phyloP scores from a whole-genome alignment of 2,329 filamentous ascomycete genomes.

The Venturia nashicola region DNA sequence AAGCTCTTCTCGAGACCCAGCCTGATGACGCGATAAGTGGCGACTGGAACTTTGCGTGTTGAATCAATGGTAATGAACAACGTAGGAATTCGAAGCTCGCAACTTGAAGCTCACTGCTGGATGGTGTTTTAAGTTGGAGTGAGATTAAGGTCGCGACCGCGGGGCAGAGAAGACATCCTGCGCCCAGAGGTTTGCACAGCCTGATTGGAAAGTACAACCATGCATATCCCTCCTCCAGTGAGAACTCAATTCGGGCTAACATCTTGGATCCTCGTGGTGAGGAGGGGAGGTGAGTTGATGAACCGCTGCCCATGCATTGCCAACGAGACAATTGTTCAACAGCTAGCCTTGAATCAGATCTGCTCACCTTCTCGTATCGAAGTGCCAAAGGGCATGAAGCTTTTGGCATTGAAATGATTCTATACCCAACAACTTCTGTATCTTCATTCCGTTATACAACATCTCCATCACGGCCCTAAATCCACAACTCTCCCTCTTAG shows the following conservation, averaged over 20 bases:
- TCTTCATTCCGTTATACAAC: neutral
- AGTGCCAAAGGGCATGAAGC: neutral
- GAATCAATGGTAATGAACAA: neutral
- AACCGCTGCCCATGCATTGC: neutral
- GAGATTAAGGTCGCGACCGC: neutral
- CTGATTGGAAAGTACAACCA: neutral
- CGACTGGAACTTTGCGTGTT: neutral
- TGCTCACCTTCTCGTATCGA: neutral
- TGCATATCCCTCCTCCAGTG: neutral
- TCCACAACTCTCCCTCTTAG: slow-evolving; percentile 26
- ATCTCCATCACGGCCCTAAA: slow-evolving; percentile 42
- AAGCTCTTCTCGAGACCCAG: neutral
- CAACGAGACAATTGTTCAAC: too few species aligned
- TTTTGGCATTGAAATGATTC: neutral
- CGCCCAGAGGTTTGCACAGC: neutral
- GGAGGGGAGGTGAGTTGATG: neutral
- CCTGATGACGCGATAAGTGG: neutral
- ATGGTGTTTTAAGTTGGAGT: neutral
- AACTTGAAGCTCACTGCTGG: too few species aligned
- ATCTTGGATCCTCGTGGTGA: too few species aligned
- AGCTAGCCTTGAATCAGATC: neutral
- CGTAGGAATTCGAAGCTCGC: neutral
- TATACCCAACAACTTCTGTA: neutral
- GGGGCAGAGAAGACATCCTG: neutral
- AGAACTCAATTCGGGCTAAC: too few species aligned